Base-by-base conservation (phyloP, 768 basidiomycete species). In the Suillus plorans region DNA sequence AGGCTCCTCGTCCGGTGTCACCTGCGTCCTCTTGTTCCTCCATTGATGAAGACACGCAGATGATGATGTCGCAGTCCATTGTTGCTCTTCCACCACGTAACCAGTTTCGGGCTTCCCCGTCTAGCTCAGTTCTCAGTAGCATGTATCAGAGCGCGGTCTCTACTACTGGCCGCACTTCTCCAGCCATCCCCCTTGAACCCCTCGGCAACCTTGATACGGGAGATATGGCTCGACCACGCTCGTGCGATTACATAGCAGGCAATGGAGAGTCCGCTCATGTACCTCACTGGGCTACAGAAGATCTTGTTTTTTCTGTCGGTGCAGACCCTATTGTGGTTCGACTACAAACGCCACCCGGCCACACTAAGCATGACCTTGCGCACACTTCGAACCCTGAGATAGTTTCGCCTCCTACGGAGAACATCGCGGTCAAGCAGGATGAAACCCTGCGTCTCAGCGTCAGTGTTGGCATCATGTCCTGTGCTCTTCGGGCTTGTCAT, bases 61-160 rank as follows among this genome's bases (percentile, higher is more conserved):
- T 86, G 70, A 78, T 83, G 61, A 92, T 93, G 90, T 89, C 90
- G 8, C 89, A 92, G 72, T 93, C 91, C 6, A 79, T 92, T 41
- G 88, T 82, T 3, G 81, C 77, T 61, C 79, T 94, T 44, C 89
- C 85, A 47, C 84, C 81, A 14, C 73, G 79, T 50, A 53, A 62
- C 10, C 63, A 62, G 62, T 1, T 36, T 36, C 69, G 82, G 10
- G 68, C 69, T 8, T 86, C 81, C n/a, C 79, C 82, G 20, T 68
- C 79, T 57, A 77, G 74, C 45, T 87, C 88, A 22, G 76, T 83
- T 57, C 75, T 82, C 6, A 86, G 85, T 69, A 93, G 88, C 76
- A 85, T 94, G 82, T 95, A 94, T 72, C 84, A 90, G 68, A 94
- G 92, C 69, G 89, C 89, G 5, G 68, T 90, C 25, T 89, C 89